These are phyloP conservation scores for Aspergillus hancockii DNA, from an alignment of 495 filamentous ascomycete species.

Conservation along the genomic window DNA sequence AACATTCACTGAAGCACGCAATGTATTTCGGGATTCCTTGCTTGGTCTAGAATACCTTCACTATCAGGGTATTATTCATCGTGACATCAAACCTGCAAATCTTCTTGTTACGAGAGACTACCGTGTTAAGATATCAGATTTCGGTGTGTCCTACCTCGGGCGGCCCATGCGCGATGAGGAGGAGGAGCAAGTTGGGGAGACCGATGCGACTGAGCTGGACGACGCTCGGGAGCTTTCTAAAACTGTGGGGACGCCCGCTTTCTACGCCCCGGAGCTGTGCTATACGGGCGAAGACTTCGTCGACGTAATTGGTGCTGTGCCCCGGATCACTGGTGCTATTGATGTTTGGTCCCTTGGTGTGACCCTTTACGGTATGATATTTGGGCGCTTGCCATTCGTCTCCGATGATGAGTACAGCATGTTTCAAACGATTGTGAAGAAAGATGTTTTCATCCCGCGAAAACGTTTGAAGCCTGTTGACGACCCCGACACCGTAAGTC, in stretches of 20 bases:
- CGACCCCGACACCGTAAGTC: slow-evolving; percentile 46
- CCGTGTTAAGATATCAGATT: slow-evolving; percentile 98
- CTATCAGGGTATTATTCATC: slow-evolving; percentile 94
- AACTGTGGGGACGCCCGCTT: slow-evolving; percentile 95
- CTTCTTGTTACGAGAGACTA: slow-evolving; percentile 82
- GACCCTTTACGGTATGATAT: slow-evolving; percentile 93
- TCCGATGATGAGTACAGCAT: slow-evolving; percentile 88
- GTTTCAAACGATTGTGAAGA: slow-evolving; percentile 85
- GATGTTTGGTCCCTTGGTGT: slow-evolving; percentile 98
- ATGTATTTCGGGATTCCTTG: slow-evolving; percentile 89
- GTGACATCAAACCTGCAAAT: slow-evolving; percentile 99
- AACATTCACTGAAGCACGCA: slow-evolving; percentile 80
- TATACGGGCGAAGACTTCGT: slow-evolving; percentile 62
- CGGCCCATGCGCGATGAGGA: slow-evolving; percentile 76
- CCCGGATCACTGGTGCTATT: slow-evolving; percentile 70
- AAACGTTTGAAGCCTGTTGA: slow-evolving; percentile 77
- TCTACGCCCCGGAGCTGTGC: slow-evolving; percentile 98
- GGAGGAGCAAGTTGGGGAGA: slow-evolving; percentile 77
- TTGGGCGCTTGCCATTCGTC: slow-evolving; percentile 88
- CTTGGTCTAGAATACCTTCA: slow-evolving; percentile 94
- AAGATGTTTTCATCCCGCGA: slow-evolving; percentile 83
- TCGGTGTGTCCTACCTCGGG: slow-evolving; percentile 96
- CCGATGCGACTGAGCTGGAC: slow-evolving; percentile 79
- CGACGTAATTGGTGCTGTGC: slow-evolving; percentile 41
- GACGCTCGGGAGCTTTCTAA: slow-evolving; percentile 94